phyloP scores from a whole-genome alignment of 2,329 filamentous ascomycete genomes.

The Arthrinium phaeospermum region DNA sequence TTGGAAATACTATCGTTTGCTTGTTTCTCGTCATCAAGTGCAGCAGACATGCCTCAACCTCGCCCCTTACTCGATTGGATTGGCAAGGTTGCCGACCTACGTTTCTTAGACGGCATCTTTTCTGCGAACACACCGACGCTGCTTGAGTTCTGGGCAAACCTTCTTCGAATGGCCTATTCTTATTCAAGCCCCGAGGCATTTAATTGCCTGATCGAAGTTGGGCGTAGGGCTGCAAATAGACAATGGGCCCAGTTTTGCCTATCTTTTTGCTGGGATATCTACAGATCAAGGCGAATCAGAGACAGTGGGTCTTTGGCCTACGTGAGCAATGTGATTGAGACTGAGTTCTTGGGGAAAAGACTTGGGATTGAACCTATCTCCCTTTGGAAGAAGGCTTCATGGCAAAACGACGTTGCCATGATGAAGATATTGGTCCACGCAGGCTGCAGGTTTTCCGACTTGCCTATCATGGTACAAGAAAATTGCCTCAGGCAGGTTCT shows the following conservation, averaged over 20 bases:
- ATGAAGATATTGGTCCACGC: neutral
- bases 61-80: neutral
- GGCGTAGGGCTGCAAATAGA: neutral
- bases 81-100: neutral
- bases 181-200: neutral
- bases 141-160: neutral
- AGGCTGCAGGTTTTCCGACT: neutral
- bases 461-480: neutral
- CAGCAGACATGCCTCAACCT: neutral
- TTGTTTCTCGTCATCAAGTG: neutral
- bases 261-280: neutral
- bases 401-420: neutral
- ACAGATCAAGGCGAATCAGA: neutral
- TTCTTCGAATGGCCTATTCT: accelerated
- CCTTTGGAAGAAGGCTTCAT: neutral
- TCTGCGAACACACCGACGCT: neutral
- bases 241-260: neutral
- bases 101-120: neutral
- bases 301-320: too few relatives aligned
- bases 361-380: too few relatives aligned
- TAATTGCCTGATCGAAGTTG: neutral
- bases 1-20: neutral
- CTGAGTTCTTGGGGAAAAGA: too few relatives aligned
- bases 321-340: neutral
- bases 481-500: neutral